Evolutionary conservation across 257 asterid genomes (phyloP).

Genomic region (Lavandula angustifolia): DNA sequence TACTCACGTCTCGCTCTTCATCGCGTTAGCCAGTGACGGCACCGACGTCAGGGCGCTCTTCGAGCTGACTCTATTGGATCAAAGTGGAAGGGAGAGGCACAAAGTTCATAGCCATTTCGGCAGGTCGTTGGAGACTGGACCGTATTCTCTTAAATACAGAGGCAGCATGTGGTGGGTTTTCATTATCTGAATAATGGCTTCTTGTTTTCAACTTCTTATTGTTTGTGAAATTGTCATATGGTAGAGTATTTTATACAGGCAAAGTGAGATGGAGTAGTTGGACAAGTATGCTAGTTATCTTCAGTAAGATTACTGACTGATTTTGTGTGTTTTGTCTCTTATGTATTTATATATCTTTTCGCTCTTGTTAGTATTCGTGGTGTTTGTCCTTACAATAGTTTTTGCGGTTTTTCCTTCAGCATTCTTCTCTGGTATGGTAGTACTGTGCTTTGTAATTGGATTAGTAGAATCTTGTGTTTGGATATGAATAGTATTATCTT

Average conservation of each 20-base stretch:
- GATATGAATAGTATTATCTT: background rate
- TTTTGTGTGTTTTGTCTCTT: background rate
- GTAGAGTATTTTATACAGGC: too few species aligned
- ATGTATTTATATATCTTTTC: background rate
- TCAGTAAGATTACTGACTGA: slow-evolving; percentile 17
- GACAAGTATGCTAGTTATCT: too few species aligned
- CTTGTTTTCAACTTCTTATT: slow-evolving; percentile 15
- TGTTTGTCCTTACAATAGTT: background rate
- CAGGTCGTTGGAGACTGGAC: slow-evolving; percentile 92
- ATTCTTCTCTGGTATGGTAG: background rate
- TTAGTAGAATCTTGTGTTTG: background rate
- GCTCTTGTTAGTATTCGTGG: background rate
- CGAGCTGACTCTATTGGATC: slow-evolving; percentile 84
- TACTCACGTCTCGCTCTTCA: slow-evolving; percentile 78
- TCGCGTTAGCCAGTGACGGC: slow-evolving; percentile 84
- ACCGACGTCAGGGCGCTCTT: slow-evolving; percentile 89
- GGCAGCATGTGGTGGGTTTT: slow-evolving; percentile 96
- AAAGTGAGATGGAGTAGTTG: too few species aligned
- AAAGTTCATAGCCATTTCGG: slow-evolving; percentile 96
- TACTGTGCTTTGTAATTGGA: background rate
- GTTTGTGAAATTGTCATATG: slow-evolving; percentile 14
- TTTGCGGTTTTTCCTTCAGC: background rate
- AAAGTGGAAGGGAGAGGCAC: slow-evolving; percentile 90
- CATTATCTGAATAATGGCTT: too few species aligned
- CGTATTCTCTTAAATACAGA: slow-evolving; percentile 81